Evolutionary conservation across 768 basidiomycete genomes (phyloP).

Genomic region (Hygrophoropsis aurantiaca): DNA sequence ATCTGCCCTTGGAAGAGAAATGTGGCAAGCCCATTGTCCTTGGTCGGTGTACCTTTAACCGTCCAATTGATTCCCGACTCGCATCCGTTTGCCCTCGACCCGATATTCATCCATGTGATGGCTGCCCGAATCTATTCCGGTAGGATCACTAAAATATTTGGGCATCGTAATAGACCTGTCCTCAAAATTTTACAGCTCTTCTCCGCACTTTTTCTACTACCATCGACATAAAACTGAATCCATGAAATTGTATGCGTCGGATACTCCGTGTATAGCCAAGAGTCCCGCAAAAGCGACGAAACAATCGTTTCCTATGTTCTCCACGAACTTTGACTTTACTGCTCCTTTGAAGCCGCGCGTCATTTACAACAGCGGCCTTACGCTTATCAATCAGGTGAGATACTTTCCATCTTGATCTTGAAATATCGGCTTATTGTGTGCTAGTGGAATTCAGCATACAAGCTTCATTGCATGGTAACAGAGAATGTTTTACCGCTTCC

Average conservation of each 20-base stretch:
- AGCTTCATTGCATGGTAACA: constrained; percentile 2
- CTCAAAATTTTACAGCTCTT: constrained; percentile 9
- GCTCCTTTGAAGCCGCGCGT: neutral
- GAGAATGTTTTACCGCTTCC: constrained; percentile 37
- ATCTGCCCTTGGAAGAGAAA: constrained; percentile 12
- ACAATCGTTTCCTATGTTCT: neutral
- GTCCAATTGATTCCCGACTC: constrained; percentile 4
- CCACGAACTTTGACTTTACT: neutral
- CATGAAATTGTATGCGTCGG: constrained; percentile 65
- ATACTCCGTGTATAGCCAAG: constrained; percentile 14
- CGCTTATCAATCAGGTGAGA: too few relatives aligned
- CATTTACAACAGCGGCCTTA: neutral
- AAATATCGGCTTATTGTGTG: too few relatives aligned
- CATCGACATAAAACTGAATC: constrained; percentile 50
- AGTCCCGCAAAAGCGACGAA: too few relatives aligned
- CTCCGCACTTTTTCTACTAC: constrained; percentile 46
- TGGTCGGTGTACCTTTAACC: constrained; percentile 21
- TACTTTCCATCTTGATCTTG: too few relatives aligned
- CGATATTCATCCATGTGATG: constrained; percentile 32
- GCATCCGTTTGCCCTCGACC: constrained; percentile 19
- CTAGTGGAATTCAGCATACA: neutral
- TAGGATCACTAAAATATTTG: constrained; percentile 2
- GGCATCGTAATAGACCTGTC: constrained; percentile 10
- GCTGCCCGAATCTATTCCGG: constrained; percentile 7
- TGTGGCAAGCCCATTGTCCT: constrained; percentile 27